phyloP scores from a whole-genome alignment of 768 basidiomycete species.

The Kwoniella botswanensis region DNA sequence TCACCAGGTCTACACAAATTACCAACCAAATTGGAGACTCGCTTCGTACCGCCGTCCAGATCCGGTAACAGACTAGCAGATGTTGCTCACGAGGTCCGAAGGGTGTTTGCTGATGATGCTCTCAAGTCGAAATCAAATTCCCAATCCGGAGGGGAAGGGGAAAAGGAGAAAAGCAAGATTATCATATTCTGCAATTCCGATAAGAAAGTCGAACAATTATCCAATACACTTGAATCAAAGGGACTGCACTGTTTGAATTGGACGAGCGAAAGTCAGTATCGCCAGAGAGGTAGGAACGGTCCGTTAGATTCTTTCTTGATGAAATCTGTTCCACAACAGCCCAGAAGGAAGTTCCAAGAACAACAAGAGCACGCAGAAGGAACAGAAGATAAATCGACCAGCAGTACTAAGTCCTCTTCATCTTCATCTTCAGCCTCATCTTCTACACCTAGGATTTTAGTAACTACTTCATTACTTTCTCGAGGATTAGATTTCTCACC shows the following conservation, averaged over 20 bases:
- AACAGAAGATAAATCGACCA: neutral
- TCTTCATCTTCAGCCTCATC: neutral
- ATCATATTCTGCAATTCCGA: conserved; percentile 84
- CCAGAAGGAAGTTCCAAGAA: conserved; percentile 6
- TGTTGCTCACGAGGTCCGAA: conserved; percentile 73
- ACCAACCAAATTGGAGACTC: conserved; percentile 70
- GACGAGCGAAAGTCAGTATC: conserved; percentile 67
- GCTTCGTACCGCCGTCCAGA: conserved; percentile 76
- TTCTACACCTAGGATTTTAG: conserved; percentile 63
- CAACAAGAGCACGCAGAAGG: conserved; percentile 2
- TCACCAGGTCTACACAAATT: conserved; percentile 81
- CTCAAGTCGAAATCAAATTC: conserved; percentile 17
- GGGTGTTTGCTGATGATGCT: conserved; percentile 69
- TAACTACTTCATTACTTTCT: conserved; percentile 89
- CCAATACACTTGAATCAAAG: conserved; percentile 66
- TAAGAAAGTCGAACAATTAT: conserved; percentile 69
- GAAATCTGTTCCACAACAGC: neutral
- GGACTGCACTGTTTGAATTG: conserved; percentile 66
- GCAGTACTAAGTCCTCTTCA: no score
- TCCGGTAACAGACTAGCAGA: conserved; percentile 77
- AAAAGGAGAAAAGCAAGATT: conserved; percentile 66
- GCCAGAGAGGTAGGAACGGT: conserved; percentile 72
- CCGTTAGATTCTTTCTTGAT: conserved; percentile 76
- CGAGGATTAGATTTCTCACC: conserved; percentile 87
- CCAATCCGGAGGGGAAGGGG: conserved; percentile 60